Conservation (phyloP, 2,329 filamentous ascomycete species). For the Paraphoma sp. region DNA sequence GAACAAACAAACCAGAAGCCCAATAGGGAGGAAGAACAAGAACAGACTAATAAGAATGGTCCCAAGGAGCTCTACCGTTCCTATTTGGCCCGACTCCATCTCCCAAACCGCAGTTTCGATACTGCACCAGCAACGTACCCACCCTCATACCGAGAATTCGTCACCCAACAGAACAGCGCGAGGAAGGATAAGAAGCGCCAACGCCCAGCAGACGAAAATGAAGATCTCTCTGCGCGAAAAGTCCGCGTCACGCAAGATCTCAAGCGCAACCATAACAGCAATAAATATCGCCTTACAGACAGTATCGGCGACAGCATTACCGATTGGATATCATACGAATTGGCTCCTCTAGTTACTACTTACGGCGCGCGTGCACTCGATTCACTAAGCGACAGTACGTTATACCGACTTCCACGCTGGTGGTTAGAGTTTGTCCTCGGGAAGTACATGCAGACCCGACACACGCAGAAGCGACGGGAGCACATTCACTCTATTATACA, state of each 20-base stretch:
- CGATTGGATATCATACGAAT: background rate
- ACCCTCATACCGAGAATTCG: background rate
- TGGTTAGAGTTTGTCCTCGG: too few species aligned
- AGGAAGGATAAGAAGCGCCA: background rate
- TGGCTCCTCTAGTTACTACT: too few species aligned
- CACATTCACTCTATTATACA: too few species aligned
- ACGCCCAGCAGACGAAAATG: background rate
- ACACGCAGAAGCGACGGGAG: too few species aligned
- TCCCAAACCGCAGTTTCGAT: background rate
- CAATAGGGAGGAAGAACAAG: too few species aligned
- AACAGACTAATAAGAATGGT: too few species aligned
- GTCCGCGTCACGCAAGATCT: background rate
- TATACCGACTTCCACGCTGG: too few species aligned
- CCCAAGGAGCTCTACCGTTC: too few species aligned
- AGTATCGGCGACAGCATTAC: background rate
- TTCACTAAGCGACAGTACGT: too few species aligned
- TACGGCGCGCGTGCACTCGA: too few species aligned
- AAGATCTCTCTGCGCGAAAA: background rate
- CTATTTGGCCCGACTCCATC: background rate
- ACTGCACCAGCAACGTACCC: background rate
- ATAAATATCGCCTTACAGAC: background rate
- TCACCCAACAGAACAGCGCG: background rate
- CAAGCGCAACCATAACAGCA: background rate
- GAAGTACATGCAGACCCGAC: too few species aligned
- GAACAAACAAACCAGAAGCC: too few species aligned